Evolutionary conservation across 176 grass and related monocot genomes (phyloP).

Genomic region (Urochloa ruziziensis): DNA sequence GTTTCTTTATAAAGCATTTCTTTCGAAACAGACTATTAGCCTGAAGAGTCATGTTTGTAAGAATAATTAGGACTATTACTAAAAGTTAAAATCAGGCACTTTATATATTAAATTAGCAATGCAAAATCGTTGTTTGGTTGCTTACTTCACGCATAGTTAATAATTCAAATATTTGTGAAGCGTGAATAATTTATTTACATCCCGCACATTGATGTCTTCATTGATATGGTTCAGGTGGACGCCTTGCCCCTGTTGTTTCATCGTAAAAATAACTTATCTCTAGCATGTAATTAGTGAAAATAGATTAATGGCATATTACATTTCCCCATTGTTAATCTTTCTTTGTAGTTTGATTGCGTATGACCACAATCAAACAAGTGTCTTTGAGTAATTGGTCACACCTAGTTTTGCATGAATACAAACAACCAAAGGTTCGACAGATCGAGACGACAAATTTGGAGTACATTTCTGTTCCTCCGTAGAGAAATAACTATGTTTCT

Average conservation of each 20-base stretch:
- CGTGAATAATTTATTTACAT: neutral
- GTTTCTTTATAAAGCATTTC: neutral
- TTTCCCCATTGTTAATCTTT: neutral
- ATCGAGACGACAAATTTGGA: neutral
- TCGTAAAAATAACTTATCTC: neutral
- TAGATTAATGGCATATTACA: neutral
- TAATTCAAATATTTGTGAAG: neutral
- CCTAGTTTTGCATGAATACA: neutral
- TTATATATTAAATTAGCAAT: neutral
- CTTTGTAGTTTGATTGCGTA: neutral
- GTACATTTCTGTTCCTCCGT: neutral
- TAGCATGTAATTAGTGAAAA: too few relatives aligned
- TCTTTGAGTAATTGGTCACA: neutral
- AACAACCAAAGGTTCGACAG: neutral
- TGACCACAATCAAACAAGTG: neutral
- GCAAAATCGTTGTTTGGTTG: neutral
- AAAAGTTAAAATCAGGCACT: neutral
- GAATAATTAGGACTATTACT: neutral
- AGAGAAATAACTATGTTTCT: neutral
- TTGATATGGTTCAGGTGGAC: neutral
- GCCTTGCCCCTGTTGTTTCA: neutral
- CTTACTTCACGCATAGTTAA: neutral
- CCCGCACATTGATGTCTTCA: neutral
- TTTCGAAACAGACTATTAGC: neutral
- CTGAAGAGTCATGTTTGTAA: neutral